Evolutionary conservation across 2,329 filamentous ascomycete species (phyloP).

Genomic region (Sclerotinia spermophila): DNA sequence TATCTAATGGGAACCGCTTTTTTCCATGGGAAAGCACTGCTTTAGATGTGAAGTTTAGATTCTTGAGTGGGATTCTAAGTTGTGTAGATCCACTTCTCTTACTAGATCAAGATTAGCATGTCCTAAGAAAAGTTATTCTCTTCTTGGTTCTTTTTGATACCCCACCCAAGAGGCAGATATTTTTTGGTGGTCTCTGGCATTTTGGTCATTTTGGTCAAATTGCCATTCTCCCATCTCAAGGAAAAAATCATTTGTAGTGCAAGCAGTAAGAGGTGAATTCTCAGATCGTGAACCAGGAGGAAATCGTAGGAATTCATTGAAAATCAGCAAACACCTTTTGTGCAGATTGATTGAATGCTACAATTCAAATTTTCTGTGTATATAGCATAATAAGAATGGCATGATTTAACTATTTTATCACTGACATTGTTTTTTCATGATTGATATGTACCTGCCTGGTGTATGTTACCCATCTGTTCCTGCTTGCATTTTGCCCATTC

Average conservation of each 20-base stretch:
- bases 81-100: not conserved
- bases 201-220: not conserved
- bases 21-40: not conserved
- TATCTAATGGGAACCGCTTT: not conserved
- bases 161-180: not conserved
- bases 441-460: not conserved
- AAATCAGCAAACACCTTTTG: not conserved
- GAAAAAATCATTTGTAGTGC: not conserved
- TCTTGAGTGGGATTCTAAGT: rapidly evolving
- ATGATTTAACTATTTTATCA: not conserved
- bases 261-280: not conserved
- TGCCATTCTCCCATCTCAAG: not conserved
- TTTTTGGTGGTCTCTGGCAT: too few relatives aligned
- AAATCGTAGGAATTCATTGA: not conserved
- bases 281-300: not conserved
- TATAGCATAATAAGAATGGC: not conserved
- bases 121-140: not conserved
- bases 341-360: too few relatives aligned
- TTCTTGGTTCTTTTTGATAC: too few relatives aligned
- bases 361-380: not conserved
- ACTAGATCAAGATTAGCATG: not conserved
- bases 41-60: rapidly evolving
- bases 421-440: too few relatives aligned
- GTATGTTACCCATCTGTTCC: not conserved
- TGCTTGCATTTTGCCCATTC: not conserved